Percentiles rank a stretch among this genome's conserved stretches.
phyloP scores from a whole-genome alignment of 768 basidiomycete genomes.

The Serendipita sp. region DNA sequence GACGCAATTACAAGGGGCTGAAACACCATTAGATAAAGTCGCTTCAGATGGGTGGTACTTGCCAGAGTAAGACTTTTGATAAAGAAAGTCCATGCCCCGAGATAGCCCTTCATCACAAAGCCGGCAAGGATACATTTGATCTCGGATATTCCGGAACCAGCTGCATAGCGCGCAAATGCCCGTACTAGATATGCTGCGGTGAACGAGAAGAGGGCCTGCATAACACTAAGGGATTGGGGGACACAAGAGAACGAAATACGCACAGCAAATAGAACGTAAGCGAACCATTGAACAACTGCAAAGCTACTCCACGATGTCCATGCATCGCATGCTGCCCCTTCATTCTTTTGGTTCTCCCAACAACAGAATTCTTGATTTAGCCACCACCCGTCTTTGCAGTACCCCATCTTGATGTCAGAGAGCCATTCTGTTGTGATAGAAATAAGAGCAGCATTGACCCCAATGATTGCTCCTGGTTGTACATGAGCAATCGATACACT shows the following conservation, averaged over 20 bases:
- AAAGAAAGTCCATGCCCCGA: slow-evolving; percentile 75
- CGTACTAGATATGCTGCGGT: slow-evolving; percentile 78
- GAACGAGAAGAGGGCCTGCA: slow-evolving; percentile 64
- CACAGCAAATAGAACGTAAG: slow-evolving; percentile 83
- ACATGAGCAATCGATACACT: slow-evolving; percentile 2
- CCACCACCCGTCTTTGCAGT: slow-evolving; percentile 97
- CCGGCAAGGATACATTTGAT: slow-evolving; percentile 97
- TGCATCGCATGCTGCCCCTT: slow-evolving; percentile 65
- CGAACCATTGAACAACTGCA: slow-evolving; percentile 54
- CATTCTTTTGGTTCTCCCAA: slow-evolving; percentile 80
- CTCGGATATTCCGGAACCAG: slow-evolving; percentile 95
- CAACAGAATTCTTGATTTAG: slow-evolving; percentile 96
- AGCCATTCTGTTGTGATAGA: slow-evolving; percentile 95
- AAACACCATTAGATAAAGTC: not conserved
- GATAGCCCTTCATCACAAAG: slow-evolving; percentile 91
- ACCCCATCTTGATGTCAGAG: slow-evolving; percentile 93
- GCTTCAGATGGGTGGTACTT: slow-evolving; percentile 16
- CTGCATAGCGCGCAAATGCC: slow-evolving; percentile 82
- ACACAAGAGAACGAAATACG: slow-evolving; percentile 18
- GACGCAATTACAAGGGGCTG: slow-evolving; percentile 96
- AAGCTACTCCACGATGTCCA: slow-evolving; percentile 84
- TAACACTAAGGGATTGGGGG: slow-evolving; percentile 3
- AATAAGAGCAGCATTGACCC: slow-evolving; percentile 84
- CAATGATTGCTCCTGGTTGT: slow-evolving; percentile 65
- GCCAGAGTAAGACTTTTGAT: slow-evolving; percentile 93